Evolutionary conservation across 495 filamentous ascomycete species (phyloP), one percentile per base, ranked within the genome.

Genomic region (Tuber borchii): DNA sequence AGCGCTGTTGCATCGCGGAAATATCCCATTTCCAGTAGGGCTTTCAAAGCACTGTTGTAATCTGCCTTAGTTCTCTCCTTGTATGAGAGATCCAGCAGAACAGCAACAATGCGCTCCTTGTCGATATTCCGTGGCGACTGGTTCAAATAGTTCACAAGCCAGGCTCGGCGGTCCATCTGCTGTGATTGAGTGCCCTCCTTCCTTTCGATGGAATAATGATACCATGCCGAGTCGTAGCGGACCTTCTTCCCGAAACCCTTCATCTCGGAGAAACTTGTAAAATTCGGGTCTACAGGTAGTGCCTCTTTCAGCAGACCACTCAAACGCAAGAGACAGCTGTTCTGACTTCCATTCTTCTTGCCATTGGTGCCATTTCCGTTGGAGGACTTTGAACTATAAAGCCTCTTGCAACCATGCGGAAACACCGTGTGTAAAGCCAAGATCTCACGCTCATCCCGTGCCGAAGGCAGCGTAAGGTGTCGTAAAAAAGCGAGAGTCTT

Each of bases 401-500:
- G 45, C 61, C 80, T 82, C 69, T 79, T 81, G 20, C 56, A 72
- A 22, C 74, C 72, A 69, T 72, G 72, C 9, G 76, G 73, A 69
- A 79, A 79, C 2, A 72, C 42, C 7, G 42, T 79, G 37, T 73
- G 70, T 39, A 70, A 68, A 34, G 73, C 56, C 43, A 61, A 71
- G 45, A 71, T 40, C n/a, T 76, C 69, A 17, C 75, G 74, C 45
- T 74, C 77, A 20, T 82, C 77, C 69, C 76, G 69, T 44, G 79
- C 71, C 22, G 77, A 73, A 48, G 72, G 61, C 34, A 43, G 51
- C 22, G 76, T 70, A 48, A 82, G 68, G 65, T 79, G 70, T 45
- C 77, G 69, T 56, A 83, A 69, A 75, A 83, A 83, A 34, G 75
- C 74, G 16, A 83, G 79, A 45, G 81, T 80, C 70, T 80, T 80